These are phyloP conservation scores for Paxillus ammoniavirescens DNA, from an alignment of 768 basidiomycete genomes.

Conservation along the genomic window DNA sequence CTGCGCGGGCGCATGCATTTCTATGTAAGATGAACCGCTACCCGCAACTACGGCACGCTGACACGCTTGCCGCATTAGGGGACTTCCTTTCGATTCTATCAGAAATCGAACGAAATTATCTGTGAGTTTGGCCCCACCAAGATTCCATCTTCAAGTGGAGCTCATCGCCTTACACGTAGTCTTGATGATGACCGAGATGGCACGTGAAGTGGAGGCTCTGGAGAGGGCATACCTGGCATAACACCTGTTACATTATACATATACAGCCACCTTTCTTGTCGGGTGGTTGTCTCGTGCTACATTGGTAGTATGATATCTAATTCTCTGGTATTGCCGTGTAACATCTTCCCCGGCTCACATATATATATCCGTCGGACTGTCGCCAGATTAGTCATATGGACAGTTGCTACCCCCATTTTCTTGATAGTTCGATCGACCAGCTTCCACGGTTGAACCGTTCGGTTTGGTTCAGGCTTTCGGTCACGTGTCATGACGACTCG, in stretches of 20 bases:
- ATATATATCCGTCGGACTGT: no score
- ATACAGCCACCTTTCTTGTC: not conserved
- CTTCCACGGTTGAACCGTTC: no score
- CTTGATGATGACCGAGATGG: conserved; percentile 38
- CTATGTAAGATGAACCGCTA: conserved; percentile 55
- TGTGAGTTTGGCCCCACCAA: conserved; percentile 44
- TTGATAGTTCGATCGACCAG: no score
- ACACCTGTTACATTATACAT: not conserved
- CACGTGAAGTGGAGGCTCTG: conserved; percentile 41
- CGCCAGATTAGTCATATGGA: no score
- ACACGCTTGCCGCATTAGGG: conserved; percentile 46
- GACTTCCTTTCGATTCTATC: conserved; percentile 90
- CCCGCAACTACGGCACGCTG: conserved; percentile 1
- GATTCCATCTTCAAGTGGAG: not conserved
- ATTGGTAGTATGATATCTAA: no score
- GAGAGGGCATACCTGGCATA: conserved; percentile 44
- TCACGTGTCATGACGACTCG: not conserved
- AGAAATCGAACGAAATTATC: conserved; percentile 89
- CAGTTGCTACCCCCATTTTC: no score
- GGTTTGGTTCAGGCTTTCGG: not conserved
- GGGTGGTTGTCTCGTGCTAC: not conserved
- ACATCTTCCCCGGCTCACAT: no score
- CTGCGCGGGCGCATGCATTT: conserved; percentile 83
- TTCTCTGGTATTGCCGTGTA: no score
- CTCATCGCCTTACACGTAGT: conserved; percentile 44